Percentiles rank a stretch among this genome's conserved stretches.
phyloP scores from a whole-genome alignment of 306 rosid species.

The Rosa multiflora region DNA sequence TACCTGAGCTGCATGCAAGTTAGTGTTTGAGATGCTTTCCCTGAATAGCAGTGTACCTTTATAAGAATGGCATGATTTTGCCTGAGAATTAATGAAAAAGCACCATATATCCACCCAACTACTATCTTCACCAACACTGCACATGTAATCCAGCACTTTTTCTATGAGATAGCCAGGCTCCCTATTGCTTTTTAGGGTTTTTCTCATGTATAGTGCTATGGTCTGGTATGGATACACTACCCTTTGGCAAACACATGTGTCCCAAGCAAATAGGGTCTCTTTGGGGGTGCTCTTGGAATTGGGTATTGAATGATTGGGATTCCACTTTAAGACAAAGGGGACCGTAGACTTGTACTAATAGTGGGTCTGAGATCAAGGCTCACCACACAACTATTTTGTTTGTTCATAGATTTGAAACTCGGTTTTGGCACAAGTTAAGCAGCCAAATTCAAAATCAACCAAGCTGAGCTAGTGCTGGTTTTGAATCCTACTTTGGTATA shows the following conservation, averaged over 20 bases:
- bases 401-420: neutral
- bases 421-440: neutral
- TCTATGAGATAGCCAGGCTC: neutral
- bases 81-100: conserved; percentile 7
- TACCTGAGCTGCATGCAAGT: neutral
- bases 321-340: conserved; percentile 24
- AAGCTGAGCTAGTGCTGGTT: neutral
- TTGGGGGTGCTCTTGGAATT: neutral
- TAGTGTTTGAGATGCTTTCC: conserved; percentile 1
- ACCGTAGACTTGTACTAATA: conserved; percentile 18
- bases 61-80: conserved; percentile 3
- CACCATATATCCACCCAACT: neutral
- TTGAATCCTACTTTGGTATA: neutral
- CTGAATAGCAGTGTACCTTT: conserved; percentile 6
- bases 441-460: conserved; percentile 14
- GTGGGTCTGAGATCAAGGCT: neutral
- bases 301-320: conserved; percentile 15
- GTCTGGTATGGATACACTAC: neutral
- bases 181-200: conserved; percentile 1
- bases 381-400: neutral
- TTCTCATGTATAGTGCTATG: neutral
- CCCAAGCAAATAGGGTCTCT: neutral
- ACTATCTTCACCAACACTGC: neutral
- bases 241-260: neutral
- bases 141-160: conserved; percentile 1